phyloP scores from a whole-genome alignment of 164 flowering plant genomes.

The Houttuynia cordata region DNA sequence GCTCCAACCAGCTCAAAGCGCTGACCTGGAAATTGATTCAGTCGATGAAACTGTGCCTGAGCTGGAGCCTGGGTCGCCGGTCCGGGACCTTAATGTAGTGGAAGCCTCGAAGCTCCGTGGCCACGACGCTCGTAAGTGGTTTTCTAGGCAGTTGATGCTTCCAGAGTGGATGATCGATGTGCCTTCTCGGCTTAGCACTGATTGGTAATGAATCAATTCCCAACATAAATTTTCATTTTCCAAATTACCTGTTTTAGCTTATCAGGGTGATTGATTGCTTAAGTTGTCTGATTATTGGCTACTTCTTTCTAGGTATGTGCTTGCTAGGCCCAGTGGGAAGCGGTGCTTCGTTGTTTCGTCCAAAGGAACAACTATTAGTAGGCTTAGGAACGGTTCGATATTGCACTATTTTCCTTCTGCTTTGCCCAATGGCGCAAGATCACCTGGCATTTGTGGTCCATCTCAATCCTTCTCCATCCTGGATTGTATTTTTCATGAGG shows the following conservation, averaged over 20 bases:
- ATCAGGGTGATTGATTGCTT: too few relatives aligned
- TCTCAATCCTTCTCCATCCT: conserved; percentile 60
- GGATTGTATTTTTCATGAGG: conserved; percentile 97
- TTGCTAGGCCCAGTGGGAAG: conserved; percentile 83
- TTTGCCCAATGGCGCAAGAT: conserved; percentile 74
- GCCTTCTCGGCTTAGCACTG: conserved; percentile 50
- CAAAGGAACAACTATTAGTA: conserved; percentile 80
- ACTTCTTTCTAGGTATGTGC: conserved; percentile 50
- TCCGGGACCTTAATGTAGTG: conserved; percentile 36
- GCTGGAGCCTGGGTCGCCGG: not conserved
- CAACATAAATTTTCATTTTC: too few relatives aligned
- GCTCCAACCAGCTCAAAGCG: conserved; percentile 21
- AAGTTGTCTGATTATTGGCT: too few relatives aligned
- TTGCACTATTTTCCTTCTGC: conserved; percentile 89
- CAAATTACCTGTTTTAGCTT: too few relatives aligned
- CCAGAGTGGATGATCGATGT: conserved; percentile 99
- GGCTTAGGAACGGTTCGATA: conserved; percentile 68
- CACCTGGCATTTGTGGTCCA: conserved; percentile 37
- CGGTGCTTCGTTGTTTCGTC: conserved; percentile 90
- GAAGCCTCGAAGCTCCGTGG: conserved; percentile 73
- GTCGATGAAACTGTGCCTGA: not conserved
- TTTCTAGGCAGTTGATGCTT: conserved; percentile 79
- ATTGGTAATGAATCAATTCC: conserved; percentile 39
- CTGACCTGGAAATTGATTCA: conserved; percentile 9
- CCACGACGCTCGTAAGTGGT: conserved; percentile 72